Base-by-base conservation (phyloP, 768 basidiomycete species). In the Hysterangium stoloniferum region DNA sequence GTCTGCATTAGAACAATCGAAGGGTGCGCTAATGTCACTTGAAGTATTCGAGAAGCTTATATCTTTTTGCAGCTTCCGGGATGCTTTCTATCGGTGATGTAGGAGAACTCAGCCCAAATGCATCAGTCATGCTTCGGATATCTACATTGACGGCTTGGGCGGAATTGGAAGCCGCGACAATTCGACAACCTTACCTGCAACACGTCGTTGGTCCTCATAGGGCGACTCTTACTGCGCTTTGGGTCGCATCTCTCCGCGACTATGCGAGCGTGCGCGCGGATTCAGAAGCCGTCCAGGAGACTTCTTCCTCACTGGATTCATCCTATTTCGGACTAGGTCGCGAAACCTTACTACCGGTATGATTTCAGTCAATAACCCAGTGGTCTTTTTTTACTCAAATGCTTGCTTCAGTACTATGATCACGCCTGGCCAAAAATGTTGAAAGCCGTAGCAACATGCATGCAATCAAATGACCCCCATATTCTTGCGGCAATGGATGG, bases 61-160 rank as follows among this genome's bases (percentile, higher is more conserved):
- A 13, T 44, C 17, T 2, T 6, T 6, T 20, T 20, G 19, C 58
- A 96, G 94, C 86, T 52, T 79, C 86, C 4, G 86, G 86, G 2
- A 88, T 84, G 73, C 65, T 91, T 4, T 84, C 87, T 6, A 74
- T 96, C 17, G 95, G 95, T 1, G 89, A 91, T 54, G 79, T 88
- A 0, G 80, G 80, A 15, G 84, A 95, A 60, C 72, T 94, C 9
- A 89, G 91, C 53, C 88, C 94, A 4, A 98, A 97, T 59, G 95
- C 94, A 3, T 88, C 92, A 0, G 85, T 92, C 33, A 95, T 96
- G 89, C 68, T 99, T 43, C 79, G 91, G 47, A 86, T 97, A 22
- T 92, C 94, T 1, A 87, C 89, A 1, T 69, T 97, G 32, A 87
- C 92, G 1, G 95, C 94, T 1, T 99, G 95, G 95, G 94, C 94